Evolutionary conservation across 257 asterid genomes (phyloP), one percentile per base, ranked within the genome.

Genomic region (Perilla frutescens): DNA sequence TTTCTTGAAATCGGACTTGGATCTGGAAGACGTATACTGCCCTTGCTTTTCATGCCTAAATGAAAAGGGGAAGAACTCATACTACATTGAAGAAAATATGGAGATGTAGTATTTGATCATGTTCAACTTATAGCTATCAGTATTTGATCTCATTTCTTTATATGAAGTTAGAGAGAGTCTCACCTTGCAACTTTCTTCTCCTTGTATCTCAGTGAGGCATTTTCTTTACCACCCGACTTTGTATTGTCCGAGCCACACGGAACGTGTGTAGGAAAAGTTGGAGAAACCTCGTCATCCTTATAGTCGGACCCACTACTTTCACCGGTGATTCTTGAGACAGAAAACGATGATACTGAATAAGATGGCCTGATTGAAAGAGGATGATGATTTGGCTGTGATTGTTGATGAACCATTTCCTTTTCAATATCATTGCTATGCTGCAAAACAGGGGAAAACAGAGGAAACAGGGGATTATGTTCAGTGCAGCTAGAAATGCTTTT

Each of bases 131-230:
- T 20, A 20, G 26, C 26, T 20, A 20, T 20, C 26, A 20, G 26
- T 20, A 20, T 20, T 20, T 20, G 26, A 34, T 34, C 37, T 34
- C 37, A 34, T 34, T 34, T 34, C 37, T 34, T 20, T 20, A 20
- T 20, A 20, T 20, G 26, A 20, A 20, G 26, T 20, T 20, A 20
- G 26, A 20, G 26, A 20, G 26, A 20, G 26, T 20, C 77, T 66
- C 76, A 89, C 96, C 89, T 62, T 12, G 74, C 32, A 69, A 55
- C 49, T 66, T 81, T 83, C 87, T 84, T 91, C 74, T 85, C 94
- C 68, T 77, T 87, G 66, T 76, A 72, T 57, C 76, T 77, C 66
- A 62, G 71, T 8, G 77, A 48, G 59, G 66, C 81, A 59, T 81
- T 74, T 53, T 80, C 85, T 75, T 77, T 76, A 36, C 26, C 26